Base-by-base conservation (phyloP, 106 monocot genomes). In the Posidonia australis region DNA sequence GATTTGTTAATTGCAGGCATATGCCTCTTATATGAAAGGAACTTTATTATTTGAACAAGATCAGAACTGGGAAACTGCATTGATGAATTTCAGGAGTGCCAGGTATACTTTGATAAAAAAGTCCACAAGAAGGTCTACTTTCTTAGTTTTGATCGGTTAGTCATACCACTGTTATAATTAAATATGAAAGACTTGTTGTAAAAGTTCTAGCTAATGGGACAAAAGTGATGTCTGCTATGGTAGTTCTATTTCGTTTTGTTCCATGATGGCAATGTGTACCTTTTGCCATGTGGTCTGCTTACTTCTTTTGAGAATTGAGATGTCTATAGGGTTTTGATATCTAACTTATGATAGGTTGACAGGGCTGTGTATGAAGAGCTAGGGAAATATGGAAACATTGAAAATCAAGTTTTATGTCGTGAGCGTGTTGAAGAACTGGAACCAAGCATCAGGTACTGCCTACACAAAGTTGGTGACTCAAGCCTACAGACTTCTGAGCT, bases 1-100 rank as follows among this genome's bases (percentile, higher is more conserved):
- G 36, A 36, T 36, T 36, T 36, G n/a, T 20, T 31, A 57, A 58
- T 32, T 80, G 70, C 82, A 96, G 94, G 96, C 96, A 74, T 98
- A 98, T 87, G 90, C 90, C 17, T 84, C 84, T 48, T 91, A 98
- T 52, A 98, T 98, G 96, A 98, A 82, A 76, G 96, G 96, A 17
- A 87, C 90, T 51, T 63, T 90, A 36, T 78, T 98, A 59, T 98
- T 98, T 77, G 96, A 98, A 68, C 87, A 80, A 84, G 96, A 98
- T 78, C 79, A 90, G 67, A 85, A 87, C 46, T 90, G 90, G 90
- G 80, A 83, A 58, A 60, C 82, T 67, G 82, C 96, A 57, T 74
- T 90, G 58, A 73, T 73, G 47, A 90, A 98, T 68, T 98, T 98
- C 71, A 98, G 70, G 76, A 87, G 82, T 71, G 90, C 96, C 26